Evolutionary conservation across 2,329 filamentous ascomycete species (phyloP), one percentile per base, ranked within the genome.

Genomic region (Fusarium foetens): DNA sequence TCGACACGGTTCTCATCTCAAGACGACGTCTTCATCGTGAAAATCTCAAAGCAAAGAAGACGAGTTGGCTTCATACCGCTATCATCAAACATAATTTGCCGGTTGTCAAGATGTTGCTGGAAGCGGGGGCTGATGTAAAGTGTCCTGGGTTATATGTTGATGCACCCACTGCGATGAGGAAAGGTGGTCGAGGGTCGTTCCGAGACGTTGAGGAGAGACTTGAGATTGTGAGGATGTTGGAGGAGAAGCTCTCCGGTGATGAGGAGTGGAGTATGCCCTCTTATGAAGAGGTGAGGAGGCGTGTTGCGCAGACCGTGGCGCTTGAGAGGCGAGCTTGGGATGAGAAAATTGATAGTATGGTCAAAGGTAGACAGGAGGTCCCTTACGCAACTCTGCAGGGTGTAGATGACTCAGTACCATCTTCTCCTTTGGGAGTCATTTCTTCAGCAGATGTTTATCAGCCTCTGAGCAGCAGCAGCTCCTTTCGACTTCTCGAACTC

Each of bases 21-120:
- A 29, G 33, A 0, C 11, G 12, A 3, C 3, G 11, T 12, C 12
- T 16, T 2, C 21, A 17, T 6, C 10, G 3, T 0, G 13, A 42
- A 6, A 25, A 41, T 6, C 10, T 3, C 0, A 13, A 38, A 9
- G 29, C 33, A 12, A 35, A 6, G 2, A 38, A 55, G 25, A 71
- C 68, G 0, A 70, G 41, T 11, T 70, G 62, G 67, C 55, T 71
- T 2, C 21, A 70, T 14, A 19, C 48, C 3, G 62, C 68, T 8
- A 48, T 71, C 3, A 12, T n/a, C 0, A 36, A 39, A 9, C n/a
- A 43, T 19, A 63, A 54, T 9, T 5, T 53, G 6, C 25, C 21
- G 16, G 49, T n/a, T 1, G 8, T 54, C 1, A n/a, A 35, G 4
- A 14, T 71, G 10, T 0, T 68, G 3, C 2, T 71, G 1, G 58